Evolutionary conservation across 345 rosid genomes (phyloP), one percentile per base, ranked within the genome.

Genomic region (Viola odorata): DNA sequence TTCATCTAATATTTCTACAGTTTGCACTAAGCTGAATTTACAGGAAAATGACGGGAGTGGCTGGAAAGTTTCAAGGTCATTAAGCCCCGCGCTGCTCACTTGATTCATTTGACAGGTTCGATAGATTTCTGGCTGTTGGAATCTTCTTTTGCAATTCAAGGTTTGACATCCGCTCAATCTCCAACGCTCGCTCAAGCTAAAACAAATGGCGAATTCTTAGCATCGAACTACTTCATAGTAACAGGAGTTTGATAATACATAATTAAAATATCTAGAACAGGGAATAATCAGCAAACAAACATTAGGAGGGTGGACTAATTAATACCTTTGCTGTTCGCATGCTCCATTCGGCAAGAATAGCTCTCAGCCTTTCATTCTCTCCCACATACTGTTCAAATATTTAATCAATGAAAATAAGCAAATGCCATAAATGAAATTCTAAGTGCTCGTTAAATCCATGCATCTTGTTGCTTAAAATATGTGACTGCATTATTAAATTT

Each of bases 291-390:
- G 62, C 48, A 37, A 53, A 65, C 48, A 37, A 53, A 37, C 57
- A 10, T n/a, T 12, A 7, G 37, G 12, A 12, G 23, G 50, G 8
- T 54, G 58, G 8, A 32, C 12, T 45, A 15, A 40, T 13, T 0
- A 16, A 68, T 82, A 92, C 98, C 91, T 89, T 92, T 4, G 98
- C 96, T 50, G 98, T 94, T 12, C 89, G 74, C 48, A 87, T 65
- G 59, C 96, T 92, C 96, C 96, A 92, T 81, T 92, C 96, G 58
- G 94, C 87, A 61, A 92, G 67, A 16, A 92, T 89, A 37, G 96
- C 96, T 69, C 98, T 81, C 23, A 89, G 80, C 69, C 98, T 85
- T 77, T 89, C 98, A 51, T 87, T 87, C 80, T 92, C 98, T 77
- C 89, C 96, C 37, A 87, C 84, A 59, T 87, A 89, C 98, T 87